Evolutionary conservation across 371 early-diverging fungal genomes (phyloP).

Genomic region (Circinella umbellata): DNA sequence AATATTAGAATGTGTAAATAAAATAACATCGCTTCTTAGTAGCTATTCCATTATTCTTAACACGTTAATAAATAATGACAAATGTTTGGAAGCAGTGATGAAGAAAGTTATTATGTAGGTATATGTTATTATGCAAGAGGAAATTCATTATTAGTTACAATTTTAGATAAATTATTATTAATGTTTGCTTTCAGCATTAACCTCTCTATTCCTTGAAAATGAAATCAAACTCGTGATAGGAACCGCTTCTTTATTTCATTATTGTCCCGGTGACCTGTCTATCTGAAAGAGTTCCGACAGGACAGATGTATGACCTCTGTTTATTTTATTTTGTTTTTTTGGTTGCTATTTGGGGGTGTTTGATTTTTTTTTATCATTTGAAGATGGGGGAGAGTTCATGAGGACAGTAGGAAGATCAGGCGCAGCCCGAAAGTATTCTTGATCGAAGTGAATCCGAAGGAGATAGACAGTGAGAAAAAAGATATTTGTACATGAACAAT

Average conservation of each 20-base stretch:
- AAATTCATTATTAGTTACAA: slow-evolving; percentile 7
- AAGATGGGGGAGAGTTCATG: not conserved
- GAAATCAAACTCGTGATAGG: slow-evolving; percentile 7
- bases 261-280: slow-evolving; percentile 7
- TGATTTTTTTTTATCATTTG: no score
- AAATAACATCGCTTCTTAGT: no score
- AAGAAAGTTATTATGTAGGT: no score
- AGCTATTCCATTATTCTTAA: no score
- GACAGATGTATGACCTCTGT: not conserved
- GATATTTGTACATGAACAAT: no score
- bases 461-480: no score
- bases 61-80: no score
- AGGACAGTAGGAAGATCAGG: slow-evolving; percentile 33
- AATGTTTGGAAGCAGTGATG: not conserved
- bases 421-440: not conserved
- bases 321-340: not conserved
- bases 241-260: not conserved
- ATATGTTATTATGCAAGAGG: not conserved
- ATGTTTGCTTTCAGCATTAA: slow-evolving; percentile 16
- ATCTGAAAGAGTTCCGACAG: not conserved
- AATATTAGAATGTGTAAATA: no score
- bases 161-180: slow-evolving; percentile 22
- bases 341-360: no score
- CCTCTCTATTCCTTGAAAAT: no score
- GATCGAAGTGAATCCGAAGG: not conserved